Base-by-base conservation (phyloP, 495 filamentous ascomycete species). In the Wilcoxina mikolae region DNA sequence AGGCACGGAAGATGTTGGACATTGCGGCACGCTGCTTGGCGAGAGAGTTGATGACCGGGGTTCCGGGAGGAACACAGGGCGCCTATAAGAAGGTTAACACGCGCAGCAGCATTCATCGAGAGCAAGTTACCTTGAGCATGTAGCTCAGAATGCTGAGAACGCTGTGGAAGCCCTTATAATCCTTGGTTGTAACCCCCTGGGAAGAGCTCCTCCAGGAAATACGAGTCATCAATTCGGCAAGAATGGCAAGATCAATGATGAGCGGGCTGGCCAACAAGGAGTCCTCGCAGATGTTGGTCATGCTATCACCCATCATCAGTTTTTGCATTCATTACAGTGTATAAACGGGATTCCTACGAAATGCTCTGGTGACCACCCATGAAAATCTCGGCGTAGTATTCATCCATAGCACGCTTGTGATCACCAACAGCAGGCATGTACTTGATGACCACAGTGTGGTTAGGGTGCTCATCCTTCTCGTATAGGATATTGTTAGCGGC, bases 341-440 rank as follows among this genome's bases (percentile, higher is more conserved):
- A 78, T 75, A n/a, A n/a, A n/a, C n/a, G n/a, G n/a, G n/a, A n/a
- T n/a, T n/a, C n/a, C n/a, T n/a, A n/a, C n/a, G 78, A 81, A 71
- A 98, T 96, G 59, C 87, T 95, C 75, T 98, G 91, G 73, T 96
- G 93, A 26, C 91, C 91, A 59, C 91, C 91, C 74, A 95, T 78
- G 79, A 98, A 98, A 71, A 98, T 98, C 77, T 98, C 93, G 53
- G 85, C 93, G 64, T 94, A 95, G 77, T 98, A 98, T 74, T 98
- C 91, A 65, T 98, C 91, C 43, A 98, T 76, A 50, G 91, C 91
- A 64, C 91, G 93, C 80, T 98, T 98, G 77, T 94, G 93, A 73
- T 98, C 91, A 53, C 91, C 91, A 41, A 98, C 91, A 60, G 90
- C 90, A 12, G 93, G 91, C 87, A 98, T 94, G 76, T 98, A 98